A percentile compares a stretch with the other conserved stretches of the same genome.
These are phyloP conservation scores for Bipolaris oryzae DNA, from an alignment of 2,329 filamentous ascomycete genomes.

Conservation along the genomic window DNA sequence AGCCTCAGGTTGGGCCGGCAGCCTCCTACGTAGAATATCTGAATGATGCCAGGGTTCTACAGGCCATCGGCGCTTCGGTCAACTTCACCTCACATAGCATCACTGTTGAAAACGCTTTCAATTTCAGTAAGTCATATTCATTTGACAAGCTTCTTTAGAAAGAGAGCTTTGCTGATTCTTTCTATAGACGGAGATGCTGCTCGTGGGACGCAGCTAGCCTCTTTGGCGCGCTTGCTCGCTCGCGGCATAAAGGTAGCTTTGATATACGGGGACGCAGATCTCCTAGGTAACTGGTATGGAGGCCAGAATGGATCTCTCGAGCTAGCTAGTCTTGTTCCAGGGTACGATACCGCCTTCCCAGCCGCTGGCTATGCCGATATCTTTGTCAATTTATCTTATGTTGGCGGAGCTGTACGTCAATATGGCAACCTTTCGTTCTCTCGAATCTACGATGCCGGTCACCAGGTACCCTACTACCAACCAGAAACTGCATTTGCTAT, in stretches of 20 bases:
- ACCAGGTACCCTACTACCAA: conserved; percentile 54
- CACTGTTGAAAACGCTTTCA: conserved; percentile 52
- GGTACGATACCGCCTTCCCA: conserved; percentile 62
- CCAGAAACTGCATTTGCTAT: conserved; percentile 58
- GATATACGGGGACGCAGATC: conserved; percentile 69
- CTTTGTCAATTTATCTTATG: conserved; percentile 68
- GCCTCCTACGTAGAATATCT: conserved; percentile 59
- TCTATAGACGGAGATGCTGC: conserved; percentile 53
- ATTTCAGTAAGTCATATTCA: conserved; percentile 19
- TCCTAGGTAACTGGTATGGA: conserved; percentile 68
- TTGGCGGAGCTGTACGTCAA: conserved; percentile 74
- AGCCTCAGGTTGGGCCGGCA: conserved; percentile 45
- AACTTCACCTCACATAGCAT: conserved; percentile 56
- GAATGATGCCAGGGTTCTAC: conserved; percentile 54
- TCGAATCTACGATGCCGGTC: conserved; percentile 59
- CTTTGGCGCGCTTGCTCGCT: conserved; percentile 51
- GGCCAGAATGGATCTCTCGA: conserved; percentile 72
- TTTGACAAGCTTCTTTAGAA: too few species aligned
- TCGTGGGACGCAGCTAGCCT: conserved; percentile 48
- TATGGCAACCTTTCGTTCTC: conserved; percentile 68
- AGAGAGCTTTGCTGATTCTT: conserved; percentile 9
- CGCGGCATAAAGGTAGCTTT: conserved; percentile 64
- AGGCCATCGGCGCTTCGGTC: conserved; percentile 57
- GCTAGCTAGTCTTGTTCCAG: conserved; percentile 51
- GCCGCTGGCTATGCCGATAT: conserved; percentile 75